Evolutionary conservation across 139 green algal genomes (phyloP), one percentile per base, ranked within the genome.

Genomic region (Asterochloris sp.): DNA sequence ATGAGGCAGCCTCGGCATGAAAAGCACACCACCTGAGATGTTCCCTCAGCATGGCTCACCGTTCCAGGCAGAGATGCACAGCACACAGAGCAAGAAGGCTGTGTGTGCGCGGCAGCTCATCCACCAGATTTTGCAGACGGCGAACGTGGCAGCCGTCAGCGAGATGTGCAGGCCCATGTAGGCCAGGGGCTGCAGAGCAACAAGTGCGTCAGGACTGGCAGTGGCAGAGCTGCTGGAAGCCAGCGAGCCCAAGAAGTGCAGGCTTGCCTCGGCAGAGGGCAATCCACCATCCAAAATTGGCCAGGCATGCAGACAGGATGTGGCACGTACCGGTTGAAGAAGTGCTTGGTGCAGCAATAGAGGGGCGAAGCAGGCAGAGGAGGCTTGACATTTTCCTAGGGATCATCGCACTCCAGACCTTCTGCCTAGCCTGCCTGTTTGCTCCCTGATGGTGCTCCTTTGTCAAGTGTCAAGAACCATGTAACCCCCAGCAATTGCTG

Each of bases 141-240:
- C 54, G 67, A 91, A 85, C 6, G 85, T 85, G 9, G 73, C 15
- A 11, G 76, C 62, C 0, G 83, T 88, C 12, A 89, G 84, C 21
- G 76, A 28, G 54, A 89, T 74, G 81, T 91, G 88, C 60, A 87
- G 27, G 0, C 10, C 60, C 85, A 89, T 88, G 79, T 91, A 91
- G 9, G 79, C 88, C 54, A 90, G 23, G 16, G 88, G 84, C 83
- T 86, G 83, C 83, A 76, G 24, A 67, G n/a, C 81, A 69, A 29
- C 60, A 60, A 29, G 80, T 4, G 62, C 71, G 38, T 54, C 38
- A 54, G 38, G 38, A 54, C 38, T 54, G 38, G 38, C 38, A 54
- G 6, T 6, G 38, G 38, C 38, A 6, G 38, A 54, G 2, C 6
- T 54, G 38, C 38, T 54, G 38, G 38, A 54, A 54, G 38, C 38